Evolutionary conservation across 306 rosid species (phyloP).

Genomic region (Boehmeria nivea): DNA sequence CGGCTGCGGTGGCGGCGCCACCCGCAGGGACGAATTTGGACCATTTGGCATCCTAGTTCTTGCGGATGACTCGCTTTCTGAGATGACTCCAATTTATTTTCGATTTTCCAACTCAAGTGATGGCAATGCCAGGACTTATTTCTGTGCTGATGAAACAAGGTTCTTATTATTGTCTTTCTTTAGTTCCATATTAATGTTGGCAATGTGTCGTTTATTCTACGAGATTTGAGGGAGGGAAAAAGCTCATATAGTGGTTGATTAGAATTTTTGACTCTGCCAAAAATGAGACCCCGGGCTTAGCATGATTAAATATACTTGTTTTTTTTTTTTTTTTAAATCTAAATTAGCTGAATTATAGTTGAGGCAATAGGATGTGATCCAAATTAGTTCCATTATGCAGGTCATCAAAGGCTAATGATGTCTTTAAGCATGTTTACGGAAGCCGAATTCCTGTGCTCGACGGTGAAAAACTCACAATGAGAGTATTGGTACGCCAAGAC

Average conservation of each 20-base stretch:
- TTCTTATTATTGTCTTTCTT: slow-evolving; percentile 1
- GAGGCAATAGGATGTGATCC: not conserved
- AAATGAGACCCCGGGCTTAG: too few species aligned
- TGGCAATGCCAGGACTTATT: slow-evolving; percentile 36
- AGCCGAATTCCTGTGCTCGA: slow-evolving; percentile 56
- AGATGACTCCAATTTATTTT: slow-evolving; percentile 67
- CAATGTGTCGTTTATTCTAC: too few species aligned
- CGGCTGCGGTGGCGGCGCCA: slow-evolving; percentile 66
- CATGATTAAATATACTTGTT: too few species aligned
- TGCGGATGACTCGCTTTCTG: slow-evolving; percentile 72
- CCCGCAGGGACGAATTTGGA: slow-evolving; percentile 51
- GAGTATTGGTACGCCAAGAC: slow-evolving; percentile 55
- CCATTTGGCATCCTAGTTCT: slow-evolving; percentile 74
- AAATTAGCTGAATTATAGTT: too few species aligned
- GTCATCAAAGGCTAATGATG: slow-evolving; percentile 65
- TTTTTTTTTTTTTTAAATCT: too few species aligned
- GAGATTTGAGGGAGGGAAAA: too few species aligned
- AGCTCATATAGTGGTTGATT: too few species aligned
- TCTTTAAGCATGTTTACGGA: slow-evolving; percentile 49
- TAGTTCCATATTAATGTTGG: too few species aligned
- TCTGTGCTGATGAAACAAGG: slow-evolving; percentile 76
- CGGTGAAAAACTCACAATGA: slow-evolving; percentile 48
- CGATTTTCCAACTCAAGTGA: slow-evolving; percentile 26
- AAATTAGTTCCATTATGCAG: slow-evolving; percentile 33
- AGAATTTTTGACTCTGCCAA: too few species aligned